Conservation (phyloP, 2,329 filamentous ascomycete genomes). For the Aspergillus sp. region DNA sequence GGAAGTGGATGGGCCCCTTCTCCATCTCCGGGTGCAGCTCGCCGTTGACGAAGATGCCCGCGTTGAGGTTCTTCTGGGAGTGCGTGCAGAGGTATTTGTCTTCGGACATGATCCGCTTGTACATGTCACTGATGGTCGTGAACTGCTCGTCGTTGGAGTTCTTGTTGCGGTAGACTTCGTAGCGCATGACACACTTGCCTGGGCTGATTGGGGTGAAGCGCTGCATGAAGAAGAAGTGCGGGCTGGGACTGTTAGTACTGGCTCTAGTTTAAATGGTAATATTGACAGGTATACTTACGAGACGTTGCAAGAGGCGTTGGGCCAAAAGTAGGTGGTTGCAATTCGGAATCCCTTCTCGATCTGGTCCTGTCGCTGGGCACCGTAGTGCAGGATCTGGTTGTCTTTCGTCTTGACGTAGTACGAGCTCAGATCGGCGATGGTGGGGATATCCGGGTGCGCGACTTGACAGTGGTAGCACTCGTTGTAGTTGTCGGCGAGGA, state of each 20-base stretch:
- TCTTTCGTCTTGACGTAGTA: slow-evolving; percentile 53
- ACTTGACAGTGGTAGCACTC: slow-evolving; percentile 35
- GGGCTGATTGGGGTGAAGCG: slow-evolving; percentile 58
- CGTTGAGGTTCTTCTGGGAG: slow-evolving; percentile 60
- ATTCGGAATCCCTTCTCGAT: slow-evolving; percentile 44
- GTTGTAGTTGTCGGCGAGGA: slow-evolving; percentile 64
- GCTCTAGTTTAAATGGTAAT: too few relatives aligned
- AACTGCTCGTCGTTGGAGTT: slow-evolving; percentile 59
- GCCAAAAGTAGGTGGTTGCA: slow-evolving; percentile 36
- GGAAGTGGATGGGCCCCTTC: slow-evolving; percentile 57
- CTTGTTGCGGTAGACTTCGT: slow-evolving; percentile 65
- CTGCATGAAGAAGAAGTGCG: slow-evolving; percentile 63
- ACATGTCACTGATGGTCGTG: slow-evolving; percentile 55
- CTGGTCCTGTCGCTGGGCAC: slow-evolving; percentile 47
- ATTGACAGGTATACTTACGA: slow-evolving; percentile 25
- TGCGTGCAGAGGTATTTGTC: slow-evolving; percentile 61
- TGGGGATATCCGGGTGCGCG: slow-evolving; percentile 23
- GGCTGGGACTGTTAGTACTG: slow-evolving; percentile 30
- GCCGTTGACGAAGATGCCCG: slow-evolving; percentile 60
- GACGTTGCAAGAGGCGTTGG: slow-evolving; percentile 34
- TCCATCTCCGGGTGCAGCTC: slow-evolving; percentile 61
- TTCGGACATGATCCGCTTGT: slow-evolving; percentile 64
- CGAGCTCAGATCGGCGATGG: slow-evolving; percentile 55
- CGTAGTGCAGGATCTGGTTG: slow-evolving; percentile 52
- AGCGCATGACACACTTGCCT: slow-evolving; percentile 55